Evolutionary conservation across 140 eudicot species (phyloP).

Genomic region (Flaveria floridana): DNA sequence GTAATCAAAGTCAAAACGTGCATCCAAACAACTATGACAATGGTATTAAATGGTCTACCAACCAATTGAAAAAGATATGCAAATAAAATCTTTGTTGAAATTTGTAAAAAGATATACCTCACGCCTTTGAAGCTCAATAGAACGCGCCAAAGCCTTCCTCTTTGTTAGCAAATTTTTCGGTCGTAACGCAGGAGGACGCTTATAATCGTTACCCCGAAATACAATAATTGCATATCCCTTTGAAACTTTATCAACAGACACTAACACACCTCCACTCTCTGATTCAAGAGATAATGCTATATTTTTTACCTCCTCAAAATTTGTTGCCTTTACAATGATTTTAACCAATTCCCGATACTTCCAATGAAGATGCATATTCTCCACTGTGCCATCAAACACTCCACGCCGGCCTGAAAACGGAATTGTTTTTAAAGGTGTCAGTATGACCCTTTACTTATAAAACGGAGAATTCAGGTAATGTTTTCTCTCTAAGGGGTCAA

Average conservation of each 20-base stretch:
- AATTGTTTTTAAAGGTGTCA: neutral
- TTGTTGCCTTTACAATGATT: conserved; percentile 64
- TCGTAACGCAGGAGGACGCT: conserved; percentile 62
- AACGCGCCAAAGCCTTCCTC: conserved; percentile 86
- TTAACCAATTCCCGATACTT: conserved; percentile 78
- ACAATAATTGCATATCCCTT: conserved; percentile 84
- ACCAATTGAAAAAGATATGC: neutral
- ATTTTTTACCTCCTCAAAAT: conserved; percentile 62
- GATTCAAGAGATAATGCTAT: conserved; percentile 87
- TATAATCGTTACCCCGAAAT: conserved; percentile 73
- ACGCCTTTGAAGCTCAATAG: conserved; percentile 87
- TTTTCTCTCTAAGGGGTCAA: neutral
- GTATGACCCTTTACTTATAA: neutral
- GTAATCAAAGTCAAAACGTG: neutral
- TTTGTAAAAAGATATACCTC: conserved; percentile 48
- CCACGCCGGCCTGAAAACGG: conserved; percentile 86
- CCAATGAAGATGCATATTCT: conserved; percentile 97
- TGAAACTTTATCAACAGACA: conserved; percentile 81
- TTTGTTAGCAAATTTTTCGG: conserved; percentile 87
- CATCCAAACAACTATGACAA: conserved; percentile 1
- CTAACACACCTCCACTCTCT: conserved; percentile 87
- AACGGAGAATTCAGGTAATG: neutral
- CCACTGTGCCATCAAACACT: conserved; percentile 94
- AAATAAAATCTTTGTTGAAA: neutral
- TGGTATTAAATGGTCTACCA: neutral